Conservation (phyloP, 495 filamentous ascomycete genomes). For the Aspergillus cavernicola region DNA sequence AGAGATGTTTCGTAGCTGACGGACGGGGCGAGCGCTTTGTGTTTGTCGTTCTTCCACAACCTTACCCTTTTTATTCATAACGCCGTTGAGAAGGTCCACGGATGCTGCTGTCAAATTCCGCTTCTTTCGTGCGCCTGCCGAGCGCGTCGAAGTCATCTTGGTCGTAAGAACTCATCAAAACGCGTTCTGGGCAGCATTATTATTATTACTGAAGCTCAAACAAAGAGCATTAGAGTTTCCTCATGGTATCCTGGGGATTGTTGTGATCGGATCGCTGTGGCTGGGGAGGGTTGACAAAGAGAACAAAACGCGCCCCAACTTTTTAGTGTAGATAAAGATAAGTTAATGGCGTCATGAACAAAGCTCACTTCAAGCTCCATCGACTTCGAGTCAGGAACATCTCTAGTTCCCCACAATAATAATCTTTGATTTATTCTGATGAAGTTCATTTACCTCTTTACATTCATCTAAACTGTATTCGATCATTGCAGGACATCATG, state of each 20-base stretch:
- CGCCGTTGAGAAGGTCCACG: constrained; percentile 20
- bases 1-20: background rate
- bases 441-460: too few relatives aligned
- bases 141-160: constrained; percentile 15
- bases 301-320: background rate
- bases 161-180: background rate
- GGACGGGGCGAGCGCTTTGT: background rate
- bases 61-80: constrained; percentile 7
- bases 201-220: too few relatives aligned
- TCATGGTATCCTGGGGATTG: too few relatives aligned
- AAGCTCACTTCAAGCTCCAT: background rate
- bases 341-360: constrained; percentile 3
- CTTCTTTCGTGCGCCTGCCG: constrained; percentile 10
- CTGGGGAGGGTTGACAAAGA: background rate
- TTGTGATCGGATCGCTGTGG: background rate
- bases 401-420: too few relatives aligned
- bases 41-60: background rate
- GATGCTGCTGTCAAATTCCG: constrained; percentile 14
- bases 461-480: background rate
- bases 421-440: too few relatives aligned
- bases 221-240: too few relatives aligned
- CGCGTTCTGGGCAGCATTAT: too few relatives aligned
- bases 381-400: background rate
- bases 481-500: constrained; percentile 20
- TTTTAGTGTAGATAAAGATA: too few relatives aligned